Percentiles rank a stretch among this genome's conserved stretches.
Evolutionary conservation across 345 rosid species (phyloP).

Genomic region (Cardiospermum halicacabum): DNA sequence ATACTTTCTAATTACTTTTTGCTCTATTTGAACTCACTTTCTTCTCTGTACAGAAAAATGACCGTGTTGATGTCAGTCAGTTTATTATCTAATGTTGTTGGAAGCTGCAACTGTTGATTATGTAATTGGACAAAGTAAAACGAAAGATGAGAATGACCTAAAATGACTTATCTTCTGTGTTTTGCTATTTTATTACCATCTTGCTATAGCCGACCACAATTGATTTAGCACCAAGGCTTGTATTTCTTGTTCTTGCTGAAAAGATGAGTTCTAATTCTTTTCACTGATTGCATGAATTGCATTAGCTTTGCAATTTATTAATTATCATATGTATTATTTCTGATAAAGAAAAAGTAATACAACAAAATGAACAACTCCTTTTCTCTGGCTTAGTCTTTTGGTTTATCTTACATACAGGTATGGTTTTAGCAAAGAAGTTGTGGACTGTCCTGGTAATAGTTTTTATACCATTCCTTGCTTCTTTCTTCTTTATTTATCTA

Average conservation of each 20-base stretch:
- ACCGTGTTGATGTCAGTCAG: not conserved
- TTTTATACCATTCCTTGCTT: no score
- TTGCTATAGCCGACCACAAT: no score
- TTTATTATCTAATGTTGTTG: not conserved
- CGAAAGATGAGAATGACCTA: not conserved
- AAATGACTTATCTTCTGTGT: no score
- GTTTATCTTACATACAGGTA: conserved; percentile 50
- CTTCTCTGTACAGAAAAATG: not conserved
- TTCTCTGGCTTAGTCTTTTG: not conserved
- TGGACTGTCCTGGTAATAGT: conserved; percentile 76
- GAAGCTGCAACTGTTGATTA: not conserved
- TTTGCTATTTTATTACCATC: no score
- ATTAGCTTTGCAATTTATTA: conserved; percentile 2
- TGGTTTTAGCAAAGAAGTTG: conserved; percentile 88
- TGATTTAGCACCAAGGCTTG: no score
- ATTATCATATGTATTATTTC: conserved; percentile 2
- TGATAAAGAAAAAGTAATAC: not conserved
- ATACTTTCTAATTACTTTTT: not conserved
- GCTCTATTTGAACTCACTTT: no score
- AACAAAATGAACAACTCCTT: not conserved
- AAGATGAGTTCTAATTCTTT: not conserved
- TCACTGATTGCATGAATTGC: not conserved
- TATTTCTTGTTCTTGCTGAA: no score
- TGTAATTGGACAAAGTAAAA: no score
- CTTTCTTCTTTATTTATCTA: no score